These are phyloP conservation scores for Stagonosporopsis chrysanthemi DNA, from an alignment of 2,329 filamentous ascomycete species.

Conservation along the genomic window DNA sequence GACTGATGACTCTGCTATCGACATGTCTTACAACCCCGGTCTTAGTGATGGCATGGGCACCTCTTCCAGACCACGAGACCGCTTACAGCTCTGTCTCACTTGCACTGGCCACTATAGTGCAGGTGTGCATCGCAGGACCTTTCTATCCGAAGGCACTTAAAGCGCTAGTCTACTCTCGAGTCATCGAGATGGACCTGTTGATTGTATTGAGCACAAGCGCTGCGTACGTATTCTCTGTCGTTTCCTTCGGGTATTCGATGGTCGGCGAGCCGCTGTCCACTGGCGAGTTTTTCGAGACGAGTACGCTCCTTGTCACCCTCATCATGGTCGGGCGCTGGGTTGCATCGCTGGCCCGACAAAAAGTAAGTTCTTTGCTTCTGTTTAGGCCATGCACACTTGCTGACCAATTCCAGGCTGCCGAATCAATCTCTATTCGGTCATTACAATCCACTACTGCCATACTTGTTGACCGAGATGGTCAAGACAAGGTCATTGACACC, in stretches of 20 bases:
- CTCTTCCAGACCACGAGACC: slow-evolving; percentile 57
- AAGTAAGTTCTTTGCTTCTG: slow-evolving; percentile 14
- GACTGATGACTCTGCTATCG: slow-evolving; percentile 49
- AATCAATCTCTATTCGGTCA: slow-evolving; percentile 60
- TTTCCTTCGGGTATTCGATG: slow-evolving; percentile 55
- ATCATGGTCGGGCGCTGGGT: slow-evolving; percentile 61
- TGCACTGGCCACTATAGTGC: slow-evolving; percentile 71
- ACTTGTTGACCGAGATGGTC: slow-evolving; percentile 54
- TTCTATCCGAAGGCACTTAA: slow-evolving; percentile 74
- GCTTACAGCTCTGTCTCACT: slow-evolving; percentile 64
- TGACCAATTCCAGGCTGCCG: slow-evolving; percentile 46
- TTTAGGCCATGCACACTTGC: background rate
- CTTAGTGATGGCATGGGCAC: slow-evolving; percentile 73
- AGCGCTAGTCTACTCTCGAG: slow-evolving; percentile 63
- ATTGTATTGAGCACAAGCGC: slow-evolving; percentile 72
- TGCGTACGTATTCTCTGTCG: slow-evolving; percentile 69
- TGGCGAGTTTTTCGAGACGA: slow-evolving; percentile 63
- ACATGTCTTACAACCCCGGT: slow-evolving; percentile 52
- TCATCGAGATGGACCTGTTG: slow-evolving; percentile 74
- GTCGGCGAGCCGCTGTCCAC: slow-evolving; percentile 49
- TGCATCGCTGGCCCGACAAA: slow-evolving; percentile 56
- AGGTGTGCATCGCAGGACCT: slow-evolving; percentile 67
- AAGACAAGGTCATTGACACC: slow-evolving; percentile 65
- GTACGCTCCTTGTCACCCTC: slow-evolving; percentile 62
- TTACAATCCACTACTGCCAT: slow-evolving; percentile 65